These are phyloP conservation scores for Apostasia shenzhenica DNA, from an alignment of 106 monocot genomes.

Conservation along the genomic window DNA sequence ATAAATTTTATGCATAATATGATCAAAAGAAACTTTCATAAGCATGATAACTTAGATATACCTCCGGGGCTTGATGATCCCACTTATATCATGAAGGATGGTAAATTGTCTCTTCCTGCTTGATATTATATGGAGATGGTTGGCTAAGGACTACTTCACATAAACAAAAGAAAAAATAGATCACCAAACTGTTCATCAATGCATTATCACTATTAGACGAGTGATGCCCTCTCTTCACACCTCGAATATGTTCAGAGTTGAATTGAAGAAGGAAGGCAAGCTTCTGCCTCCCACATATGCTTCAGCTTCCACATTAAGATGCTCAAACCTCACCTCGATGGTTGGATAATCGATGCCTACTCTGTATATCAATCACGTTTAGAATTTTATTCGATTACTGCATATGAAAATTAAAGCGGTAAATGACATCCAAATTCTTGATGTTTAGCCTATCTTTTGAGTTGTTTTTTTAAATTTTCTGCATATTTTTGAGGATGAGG, in stretches of 20 bases:
- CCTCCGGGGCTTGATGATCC: constrained; percentile 59
- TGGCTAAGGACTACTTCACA: constrained; percentile 20
- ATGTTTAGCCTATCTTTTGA: too few relatives aligned
- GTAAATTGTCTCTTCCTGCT: constrained; percentile 38
- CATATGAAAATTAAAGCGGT: background rate
- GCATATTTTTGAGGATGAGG: too few relatives aligned
- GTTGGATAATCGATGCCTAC: constrained; percentile 69
- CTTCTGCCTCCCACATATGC: constrained; percentile 48
- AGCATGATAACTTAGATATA: background rate
- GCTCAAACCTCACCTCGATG: constrained; percentile 66
- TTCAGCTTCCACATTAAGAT: constrained; percentile 40
- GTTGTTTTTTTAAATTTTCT: too few relatives aligned
- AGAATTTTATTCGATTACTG: background rate
- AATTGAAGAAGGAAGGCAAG: constrained; percentile 57
- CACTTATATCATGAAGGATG: constrained; percentile 41
- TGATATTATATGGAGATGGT: constrained; percentile 33
- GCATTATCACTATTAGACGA: too few relatives aligned
- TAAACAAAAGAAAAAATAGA: background rate
- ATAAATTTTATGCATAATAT: background rate
- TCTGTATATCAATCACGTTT: constrained; percentile 10
- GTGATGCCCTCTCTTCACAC: constrained; percentile 7
- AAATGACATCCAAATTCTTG: too few relatives aligned
- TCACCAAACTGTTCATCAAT: background rate
- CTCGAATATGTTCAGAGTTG: constrained; percentile 36
- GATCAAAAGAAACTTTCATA: background rate